Base-by-base conservation (phyloP, 768 basidiomycete genomes). In the Kwoniella sp. region DNA sequence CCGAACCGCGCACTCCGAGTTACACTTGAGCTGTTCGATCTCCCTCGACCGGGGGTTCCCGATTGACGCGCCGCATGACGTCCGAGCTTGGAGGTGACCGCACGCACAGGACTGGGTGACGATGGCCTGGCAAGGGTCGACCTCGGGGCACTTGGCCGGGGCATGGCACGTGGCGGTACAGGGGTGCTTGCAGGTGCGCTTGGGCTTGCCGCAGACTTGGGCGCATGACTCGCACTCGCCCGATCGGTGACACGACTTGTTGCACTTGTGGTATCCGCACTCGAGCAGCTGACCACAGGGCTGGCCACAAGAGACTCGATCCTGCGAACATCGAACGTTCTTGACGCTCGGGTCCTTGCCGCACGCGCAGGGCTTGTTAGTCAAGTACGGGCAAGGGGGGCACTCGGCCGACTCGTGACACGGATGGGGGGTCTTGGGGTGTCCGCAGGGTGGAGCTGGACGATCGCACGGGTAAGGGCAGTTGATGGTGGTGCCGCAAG, bases 221-320 rank as follows among this genome's bases (percentile, higher is more conserved):
- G 78, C 79, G 73, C 91, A 95, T 0, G 78, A 47, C 2, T 89
- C 89, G 65, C 93, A 98, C 5, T 80, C 81, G 4, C 37, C 37
- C 9, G 37, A 20, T 17, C 60, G 77, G 65, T 99, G 95, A 72
- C 95, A 99, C 0, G 79, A 64, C 49, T 83, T 80, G 53, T 86
- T 83, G 70, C 95, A 99, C 12, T 80, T 83, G 70, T 99, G 95
- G 69, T 85, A 89, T 2, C 93, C 95, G 64, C 95, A 99, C 0
- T 75, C 75, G 50, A 96, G 76, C 2, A 86, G 84, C 84, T 56
- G 84, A 86, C 65, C 65, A 70, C 95, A 99, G 2, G 79, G 73
- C 22, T 77, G 80, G 7, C 93, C 95, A 68, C 95, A 99, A 0
- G 81, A 84, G 5, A 99, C 85, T 64, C 83, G 86, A 65, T 87